Evolutionary conservation across 768 basidiomycete species (phyloP).

Genomic region (Omphalotus guepiniiformis): DNA sequence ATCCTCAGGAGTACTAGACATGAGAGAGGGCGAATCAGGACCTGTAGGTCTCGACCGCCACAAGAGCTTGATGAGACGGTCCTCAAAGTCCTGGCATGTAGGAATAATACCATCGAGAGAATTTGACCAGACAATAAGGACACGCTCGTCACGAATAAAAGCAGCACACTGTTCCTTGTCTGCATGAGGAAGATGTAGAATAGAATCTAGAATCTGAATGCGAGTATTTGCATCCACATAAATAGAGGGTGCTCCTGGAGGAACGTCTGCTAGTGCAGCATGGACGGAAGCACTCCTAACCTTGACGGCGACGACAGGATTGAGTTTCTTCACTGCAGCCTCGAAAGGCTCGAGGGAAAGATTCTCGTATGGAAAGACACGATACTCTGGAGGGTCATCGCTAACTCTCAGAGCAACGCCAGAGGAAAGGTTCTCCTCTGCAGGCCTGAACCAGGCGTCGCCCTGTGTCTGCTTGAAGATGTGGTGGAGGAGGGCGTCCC

Average conservation of each 20-base stretch:
- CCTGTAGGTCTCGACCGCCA: constrained; percentile 57
- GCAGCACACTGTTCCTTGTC: constrained; percentile 79
- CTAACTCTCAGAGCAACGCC: constrained; percentile 50
- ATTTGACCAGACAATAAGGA: constrained; percentile 83
- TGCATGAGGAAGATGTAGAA: constrained; percentile 44
- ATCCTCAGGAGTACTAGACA: constrained; percentile 24
- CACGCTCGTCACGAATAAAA: constrained; percentile 82
- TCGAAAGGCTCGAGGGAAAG: constrained; percentile 50
- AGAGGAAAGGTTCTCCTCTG: constrained; percentile 47
- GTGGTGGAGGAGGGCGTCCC: constrained; percentile 49
- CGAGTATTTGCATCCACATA: constrained; percentile 56
- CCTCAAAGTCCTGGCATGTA: constrained; percentile 67
- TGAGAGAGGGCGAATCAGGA: constrained; percentile 23
- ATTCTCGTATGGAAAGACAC: constrained; percentile 52
- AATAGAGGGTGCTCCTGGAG: constrained; percentile 35
- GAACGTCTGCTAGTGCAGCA: constrained; percentile 46
- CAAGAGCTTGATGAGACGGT: constrained; percentile 75
- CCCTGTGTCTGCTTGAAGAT: constrained; percentile 45
- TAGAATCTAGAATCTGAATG: constrained; percentile 56
- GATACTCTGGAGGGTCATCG: constrained; percentile 3
- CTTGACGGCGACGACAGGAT: constrained; percentile 58
- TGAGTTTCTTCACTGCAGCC: constrained; percentile 46
- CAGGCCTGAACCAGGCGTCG: constrained; percentile 55
- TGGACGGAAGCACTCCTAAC: constrained; percentile 50
- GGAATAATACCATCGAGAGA: constrained; percentile 75